Evolutionary conservation across 2,329 filamentous ascomycete species (phyloP), one percentile per base, ranked within the genome.

Genomic region (Colletotrichum abscissum): DNA sequence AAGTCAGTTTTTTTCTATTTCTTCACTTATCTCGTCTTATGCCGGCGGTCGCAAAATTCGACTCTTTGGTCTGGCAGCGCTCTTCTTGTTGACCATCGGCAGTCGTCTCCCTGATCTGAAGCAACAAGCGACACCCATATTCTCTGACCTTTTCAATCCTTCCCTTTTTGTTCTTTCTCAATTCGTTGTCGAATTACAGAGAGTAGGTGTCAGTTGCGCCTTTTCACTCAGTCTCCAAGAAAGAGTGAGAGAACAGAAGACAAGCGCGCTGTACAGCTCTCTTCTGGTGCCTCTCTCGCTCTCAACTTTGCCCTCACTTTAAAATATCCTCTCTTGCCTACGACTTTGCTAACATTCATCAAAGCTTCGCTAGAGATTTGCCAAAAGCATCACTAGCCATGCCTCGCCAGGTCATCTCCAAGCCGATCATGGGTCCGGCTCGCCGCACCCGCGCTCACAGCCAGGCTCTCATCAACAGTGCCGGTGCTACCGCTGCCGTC

Each of bases 161-260:
- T n/a, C 16, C 19, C 0, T 11, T 1, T 0, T 49, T 49, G 42
- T 4, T n/a, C 19, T 22, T 49, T 0, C 19, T 8, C 1, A 0
- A n/a, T 22, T 11, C 19, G 1, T 22, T 9, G 2, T 49, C 42
- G 19, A 22, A 4, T 22, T 22, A 0, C 8, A 7, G 8, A 2
- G 0, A 49, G 7, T 1, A n/a, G 42, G 1, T 22, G 4, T 49
- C 42, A n/a, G 19, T 49, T 22, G 19, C 42, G 7, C 42, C 42
- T 49, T 49, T 19, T 11, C 0, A n/a, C 42, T 22, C 4, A 49
- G 42, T 5, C 42, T 49, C 19, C 42, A 49, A 49, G 19, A n/a
- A 19, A 22, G 16, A n/a, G 19, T 2, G 5, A 22, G 12, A 3
- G 19, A 4, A 22, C 1, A 49, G 42, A 9, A 49, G 16, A 22